Evolutionary conservation across 1,284 basidiomycete genomes (phyloP).

Genomic region (Coriolopsis trogii): DNA sequence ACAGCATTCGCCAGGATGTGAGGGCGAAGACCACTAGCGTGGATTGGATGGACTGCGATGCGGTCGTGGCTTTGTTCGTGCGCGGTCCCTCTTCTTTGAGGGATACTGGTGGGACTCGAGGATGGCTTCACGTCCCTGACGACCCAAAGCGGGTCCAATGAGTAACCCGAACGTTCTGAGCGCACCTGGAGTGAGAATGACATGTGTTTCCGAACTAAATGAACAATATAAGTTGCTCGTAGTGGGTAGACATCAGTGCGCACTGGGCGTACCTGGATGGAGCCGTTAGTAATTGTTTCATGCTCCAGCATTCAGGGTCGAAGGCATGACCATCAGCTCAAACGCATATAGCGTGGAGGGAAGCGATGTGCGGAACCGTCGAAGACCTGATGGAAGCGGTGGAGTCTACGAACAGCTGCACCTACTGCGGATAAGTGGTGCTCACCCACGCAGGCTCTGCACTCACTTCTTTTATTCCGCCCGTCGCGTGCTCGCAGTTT

Average conservation of each 20-base stretch:
- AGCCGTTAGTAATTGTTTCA: neutral
- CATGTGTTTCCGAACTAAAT: slow-evolving; percentile 98
- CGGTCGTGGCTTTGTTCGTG: slow-evolving; percentile 44
- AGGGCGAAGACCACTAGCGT: slow-evolving; percentile 91
- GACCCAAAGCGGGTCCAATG: slow-evolving; percentile 40
- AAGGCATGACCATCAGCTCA: slow-evolving; percentile 82
- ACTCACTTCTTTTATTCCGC: slow-evolving; percentile 75
- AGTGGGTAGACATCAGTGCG: slow-evolving; percentile 95
- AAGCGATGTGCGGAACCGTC: slow-evolving; percentile 93
- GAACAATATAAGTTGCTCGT: slow-evolving; percentile 92
- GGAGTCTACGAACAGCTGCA: neutral
- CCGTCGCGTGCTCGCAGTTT: slow-evolving; percentile 88
- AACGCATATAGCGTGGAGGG: slow-evolving; percentile 91
- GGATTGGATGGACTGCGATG: slow-evolving; percentile 68
- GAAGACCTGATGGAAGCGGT: slow-evolving; percentile 66
- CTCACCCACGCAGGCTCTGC: slow-evolving; percentile 72
- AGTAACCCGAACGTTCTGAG: neutral
- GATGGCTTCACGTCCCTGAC: slow-evolving; percentile 66
- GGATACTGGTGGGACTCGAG: slow-evolving; percentile 57
- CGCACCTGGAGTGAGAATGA: slow-evolving; percentile 87
- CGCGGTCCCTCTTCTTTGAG: slow-evolving; percentile 50
- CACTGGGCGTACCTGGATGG: slow-evolving; percentile 90
- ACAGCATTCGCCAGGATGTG: slow-evolving; percentile 75
- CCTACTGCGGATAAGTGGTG: neutral
- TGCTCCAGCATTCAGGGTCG: slow-evolving; percentile 68